phyloP scores from a whole-genome alignment of 768 basidiomycete genomes.

The Amanita rubescens region DNA sequence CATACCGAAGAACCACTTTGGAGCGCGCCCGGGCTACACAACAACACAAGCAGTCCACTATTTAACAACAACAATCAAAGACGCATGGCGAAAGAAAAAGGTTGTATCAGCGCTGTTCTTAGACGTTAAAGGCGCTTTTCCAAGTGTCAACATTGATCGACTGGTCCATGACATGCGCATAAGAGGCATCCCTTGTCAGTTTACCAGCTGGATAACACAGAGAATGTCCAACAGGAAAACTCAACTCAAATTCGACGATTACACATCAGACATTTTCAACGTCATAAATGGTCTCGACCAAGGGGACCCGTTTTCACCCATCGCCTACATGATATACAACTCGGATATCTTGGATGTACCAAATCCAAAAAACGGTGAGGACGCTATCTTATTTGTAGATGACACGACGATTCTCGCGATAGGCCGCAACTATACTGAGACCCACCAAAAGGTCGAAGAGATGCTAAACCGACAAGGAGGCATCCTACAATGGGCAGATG shows the following conservation, averaged over 20 bases:
- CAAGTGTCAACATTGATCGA: constrained; percentile 8
- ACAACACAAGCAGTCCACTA: background rate
- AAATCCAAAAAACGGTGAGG: background rate
- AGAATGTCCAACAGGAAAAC: background rate
- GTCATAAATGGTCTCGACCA: background rate
- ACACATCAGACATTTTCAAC: background rate
- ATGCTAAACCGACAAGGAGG: background rate
- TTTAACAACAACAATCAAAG: background rate
- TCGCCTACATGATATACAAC: constrained; percentile 8
- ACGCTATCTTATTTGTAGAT: background rate
- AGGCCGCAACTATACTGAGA: background rate
- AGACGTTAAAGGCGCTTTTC: constrained; percentile 10
- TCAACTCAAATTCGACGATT: constrained; percentile 12
- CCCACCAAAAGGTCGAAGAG: background rate
- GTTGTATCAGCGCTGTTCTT: constrained; percentile 9
- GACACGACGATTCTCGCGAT: background rate
- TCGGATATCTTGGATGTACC: background rate
- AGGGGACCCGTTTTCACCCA: background rate
- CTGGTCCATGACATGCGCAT: background rate
- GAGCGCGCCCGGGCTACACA: background rate
- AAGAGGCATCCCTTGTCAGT: background rate
- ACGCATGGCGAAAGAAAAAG: constrained; percentile 5
- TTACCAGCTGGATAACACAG: background rate
- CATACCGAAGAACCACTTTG: background rate
- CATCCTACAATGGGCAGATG: background rate